Conservation (phyloP, 768 basidiomycete genomes). For the Filobasidium wieringae region DNA sequence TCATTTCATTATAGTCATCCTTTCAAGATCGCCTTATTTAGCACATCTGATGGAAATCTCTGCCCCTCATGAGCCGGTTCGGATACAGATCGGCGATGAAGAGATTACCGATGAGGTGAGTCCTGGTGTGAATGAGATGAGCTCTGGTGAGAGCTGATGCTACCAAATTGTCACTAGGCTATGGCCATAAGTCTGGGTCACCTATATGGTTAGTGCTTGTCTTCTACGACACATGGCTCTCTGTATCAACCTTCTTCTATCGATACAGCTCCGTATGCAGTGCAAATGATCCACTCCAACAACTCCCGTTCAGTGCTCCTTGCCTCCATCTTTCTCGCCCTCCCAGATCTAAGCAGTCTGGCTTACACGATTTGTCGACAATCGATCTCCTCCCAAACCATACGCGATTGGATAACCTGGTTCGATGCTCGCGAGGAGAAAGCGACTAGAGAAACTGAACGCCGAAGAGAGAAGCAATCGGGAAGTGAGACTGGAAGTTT, state of each 20-base stretch:
- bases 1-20: slow-evolving; percentile 51
- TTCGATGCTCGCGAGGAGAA: slow-evolving; percentile 41
- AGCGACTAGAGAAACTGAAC: background rate
- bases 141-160: background rate
- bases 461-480: background rate
- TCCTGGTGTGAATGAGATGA: slow-evolving; percentile 9
- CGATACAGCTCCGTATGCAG: slow-evolving; percentile 64
- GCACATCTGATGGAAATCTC: slow-evolving; percentile 78
- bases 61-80: slow-evolving; percentile 50
- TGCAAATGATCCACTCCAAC: slow-evolving; percentile 53
- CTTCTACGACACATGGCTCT: slow-evolving; percentile 3
- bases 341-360: slow-evolving; percentile 70
- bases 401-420: slow-evolving; percentile 67
- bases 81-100: slow-evolving; percentile 65
- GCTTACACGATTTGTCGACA: slow-evolving; percentile 66
- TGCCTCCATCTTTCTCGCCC: slow-evolving; percentile 69
- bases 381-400: slow-evolving; percentile 63
- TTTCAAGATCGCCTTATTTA: slow-evolving; percentile 76
- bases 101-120: slow-evolving; percentile 74
- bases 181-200: slow-evolving; percentile 47
- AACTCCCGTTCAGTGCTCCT: slow-evolving; percentile 79
- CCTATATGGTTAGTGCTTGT: slow-evolving; percentile 46
- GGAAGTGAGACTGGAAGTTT: background rate
- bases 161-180: slow-evolving; percentile 23
- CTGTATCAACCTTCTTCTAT: slow-evolving; percentile 56